Percentiles rank a stretch among this genome's conserved stretches.
phyloP scores from a whole-genome alignment of 2,329 filamentous ascomycete genomes.

The Pyricularia sp. region DNA sequence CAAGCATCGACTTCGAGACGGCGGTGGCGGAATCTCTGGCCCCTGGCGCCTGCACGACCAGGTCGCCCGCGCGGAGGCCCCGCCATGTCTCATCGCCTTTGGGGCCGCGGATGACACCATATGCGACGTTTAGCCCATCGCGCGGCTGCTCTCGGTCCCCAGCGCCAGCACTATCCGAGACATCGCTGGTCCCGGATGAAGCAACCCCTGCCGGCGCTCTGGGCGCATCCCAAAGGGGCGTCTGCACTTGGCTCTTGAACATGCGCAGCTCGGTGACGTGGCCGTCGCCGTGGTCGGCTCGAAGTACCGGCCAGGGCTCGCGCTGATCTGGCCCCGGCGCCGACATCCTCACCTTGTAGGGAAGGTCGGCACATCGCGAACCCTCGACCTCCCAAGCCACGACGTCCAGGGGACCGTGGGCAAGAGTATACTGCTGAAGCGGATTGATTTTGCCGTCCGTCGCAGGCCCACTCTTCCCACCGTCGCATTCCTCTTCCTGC shows the following conservation, averaged over 20 bases:
- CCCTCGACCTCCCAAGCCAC: conserved; percentile 49
- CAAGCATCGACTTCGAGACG: not conserved
- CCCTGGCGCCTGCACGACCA: not conserved
- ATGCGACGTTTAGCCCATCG: not conserved
- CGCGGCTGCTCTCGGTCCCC: not conserved
- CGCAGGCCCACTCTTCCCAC: not conserved
- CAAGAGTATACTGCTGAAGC: not conserved
- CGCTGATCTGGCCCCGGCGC: not conserved
- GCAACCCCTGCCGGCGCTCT: not conserved
- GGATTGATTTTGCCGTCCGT: not conserved
- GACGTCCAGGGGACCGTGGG: conserved; percentile 47
- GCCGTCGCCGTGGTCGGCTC: not conserved
- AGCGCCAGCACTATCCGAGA: not conserved
- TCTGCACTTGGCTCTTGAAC: not conserved
- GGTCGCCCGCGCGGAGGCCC: not conserved
- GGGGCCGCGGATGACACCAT: not conserved
- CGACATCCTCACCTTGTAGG: conserved; percentile 18
- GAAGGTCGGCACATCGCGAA: conserved; percentile 38
- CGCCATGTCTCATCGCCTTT: not conserved
- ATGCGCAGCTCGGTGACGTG: not conserved
- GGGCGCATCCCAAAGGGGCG: not conserved
- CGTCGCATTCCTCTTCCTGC: not conserved
- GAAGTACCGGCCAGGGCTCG: not conserved
- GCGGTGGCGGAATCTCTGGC: not conserved
- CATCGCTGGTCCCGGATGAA: not conserved